Evolutionary conservation across 768 basidiomycete species (phyloP), one percentile per base, ranked within the genome.

Genomic region (Mycena galopus): DNA sequence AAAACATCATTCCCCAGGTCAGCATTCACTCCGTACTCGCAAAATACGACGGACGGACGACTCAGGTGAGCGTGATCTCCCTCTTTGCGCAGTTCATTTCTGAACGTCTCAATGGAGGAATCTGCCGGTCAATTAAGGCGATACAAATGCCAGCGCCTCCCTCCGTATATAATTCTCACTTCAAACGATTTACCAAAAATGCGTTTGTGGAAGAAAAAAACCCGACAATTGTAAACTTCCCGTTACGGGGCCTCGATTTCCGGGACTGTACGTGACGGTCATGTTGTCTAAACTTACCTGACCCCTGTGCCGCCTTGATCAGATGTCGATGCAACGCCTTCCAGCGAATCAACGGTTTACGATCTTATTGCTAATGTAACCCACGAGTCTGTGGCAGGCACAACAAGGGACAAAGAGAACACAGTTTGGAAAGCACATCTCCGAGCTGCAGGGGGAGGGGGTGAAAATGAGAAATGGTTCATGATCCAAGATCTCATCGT

Each of bases 1-100:
- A 98, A 85, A 98, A 99, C 81, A 99, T 99, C 80, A 98, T 99
- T 74, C 98, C 98, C 35, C 98, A 99, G 87, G 95, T 98, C 72
- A 93, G 93, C 56, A 92, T 99, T 68, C 91, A 96, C 69, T 91
- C 92, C 14, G 92, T 99, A 32, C 87, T 99, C 27, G 89, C 93
- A 23, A 99, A 99, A 82, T 99, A 96, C 82, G 96, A 99, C 81
- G 98, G 98, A 17, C 86, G 84, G 75, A 94, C 93, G 4, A 94
- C 96, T 19, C 96, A 97, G 87, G 96, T 93, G 77, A 77, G 85
- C 65, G 21, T 60, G 62, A 73, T 78, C 78, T 75, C n/a, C 59
- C 77, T 62, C 51, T 69, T 59, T 74, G 51, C 59, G 60, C 62
- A 62, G 44, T 53, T 57, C 32, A 67, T 71, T 44, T 33, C 1